Base-by-base conservation (phyloP, 148 eudicot species). In the Fallopia convolvulus region DNA sequence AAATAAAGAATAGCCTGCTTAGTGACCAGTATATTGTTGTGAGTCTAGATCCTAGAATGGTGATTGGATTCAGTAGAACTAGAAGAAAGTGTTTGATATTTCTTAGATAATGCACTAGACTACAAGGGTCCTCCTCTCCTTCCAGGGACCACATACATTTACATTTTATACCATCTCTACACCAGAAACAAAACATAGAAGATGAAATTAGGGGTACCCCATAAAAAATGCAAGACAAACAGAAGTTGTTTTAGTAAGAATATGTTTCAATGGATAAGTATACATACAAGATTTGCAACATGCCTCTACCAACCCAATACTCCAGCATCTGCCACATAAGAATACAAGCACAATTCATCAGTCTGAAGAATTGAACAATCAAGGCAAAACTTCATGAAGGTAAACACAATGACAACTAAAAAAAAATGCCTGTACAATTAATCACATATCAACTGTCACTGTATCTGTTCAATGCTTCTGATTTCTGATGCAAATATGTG, bases 271-370 rank as follows among this genome's bases (percentile, higher is more conserved):
- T 32, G 70, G 40, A 30, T 3, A 65, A 65, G 72, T 23, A 36
- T 68, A 84, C 99, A n/a, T 95, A 95, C 99, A 95, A 95, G 81
- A 95, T 95, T 76, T 92, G 99, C 72, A 95, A 92, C 99, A 95
- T 95, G 78, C 97, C 97, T 88, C 99, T 90, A 78, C 94, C 96
- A 48, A 83, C 91, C 97, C 97, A 95, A 76, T 88, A 95, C 80
- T 95, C 97, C 87, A 95, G 80, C 39, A 91, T 88, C 99, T 95
- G 94, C 85, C 40, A 73, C 20, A 42, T 48, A 46, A 20, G 46
- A 15, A 33, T 33, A 33, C 0, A 36, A 39, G 9, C 17, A 68
- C 72, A 36, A 17, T 68, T 36, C n/a, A 68, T 68, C 9, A 68
- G 20, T 68, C 46, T 30, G 40, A 30, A 65, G 70, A 5, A 2